Base-by-base conservation (phyloP, 441 rosid genomes). In the Populus hybrid region DNA sequence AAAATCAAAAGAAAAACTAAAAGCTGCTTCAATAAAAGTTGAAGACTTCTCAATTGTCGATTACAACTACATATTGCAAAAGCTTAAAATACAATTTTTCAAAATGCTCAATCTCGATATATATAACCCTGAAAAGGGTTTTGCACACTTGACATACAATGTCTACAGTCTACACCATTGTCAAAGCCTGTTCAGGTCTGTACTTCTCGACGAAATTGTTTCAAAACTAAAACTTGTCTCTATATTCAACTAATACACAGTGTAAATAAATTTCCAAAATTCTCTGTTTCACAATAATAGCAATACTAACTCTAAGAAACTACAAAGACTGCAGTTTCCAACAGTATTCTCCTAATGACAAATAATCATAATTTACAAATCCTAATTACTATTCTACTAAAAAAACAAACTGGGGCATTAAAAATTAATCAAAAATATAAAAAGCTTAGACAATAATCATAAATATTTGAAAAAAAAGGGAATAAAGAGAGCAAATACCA, bases 401-500 rank as follows among this genome's bases (percentile, higher is more conserved):
- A 46, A 46, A 5, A 42, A 4, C 18, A 24, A 65, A 9, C 6
- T 8, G 16, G 69, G 26, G 16, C 26, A n/a, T 24, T 21, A 8
- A 24, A 21, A 65, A 26, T 65, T 26, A 28, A 65, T 46, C 20
- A 12, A 46, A 46, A 46, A 40, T 40, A 40, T 3, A 40, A 3
- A 38, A 40, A 10, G 4, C 50, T 40, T 11, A 11, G 50, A 40
- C 50, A 46, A 46, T 46, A 21, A n/a, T 21, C 2, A 65, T 65
- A 21, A 24, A 76, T 32, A 67, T 20, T 30, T 0, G 32, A 0
- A 42, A 26, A 30, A 3, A 35, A 68, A 30, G 61, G 10, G 30
- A 3, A 2, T 23, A 54, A 71, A 32, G 74, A 66, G 24, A 68
- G 57, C 14, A 46, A 46, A 46, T 83, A 86, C 93, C 90, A 35